phyloP scores from a whole-genome alignment of 106 monocot genomes.

The Cymbidium sinense region DNA sequence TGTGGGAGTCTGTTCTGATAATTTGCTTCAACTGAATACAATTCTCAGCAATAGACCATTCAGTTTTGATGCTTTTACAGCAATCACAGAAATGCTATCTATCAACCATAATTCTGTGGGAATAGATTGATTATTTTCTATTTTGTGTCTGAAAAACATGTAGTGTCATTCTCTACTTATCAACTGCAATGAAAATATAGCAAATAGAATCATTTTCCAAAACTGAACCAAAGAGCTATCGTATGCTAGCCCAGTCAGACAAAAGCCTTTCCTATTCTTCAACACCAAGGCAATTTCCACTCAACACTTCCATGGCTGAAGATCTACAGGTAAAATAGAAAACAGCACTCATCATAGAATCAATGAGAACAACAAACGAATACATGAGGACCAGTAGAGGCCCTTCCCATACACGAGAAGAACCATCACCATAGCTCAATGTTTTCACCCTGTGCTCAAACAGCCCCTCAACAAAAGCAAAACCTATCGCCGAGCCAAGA shows the following conservation, averaged over 20 bases:
- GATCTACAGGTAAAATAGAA: constrained; percentile 96
- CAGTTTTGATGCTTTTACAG: not conserved
- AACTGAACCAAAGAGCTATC: not conserved
- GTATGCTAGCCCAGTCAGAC: not conserved
- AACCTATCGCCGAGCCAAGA: constrained; percentile 62
- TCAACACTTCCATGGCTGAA: constrained; percentile 19
- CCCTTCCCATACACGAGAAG: constrained; percentile 82
- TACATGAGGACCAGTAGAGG: constrained; percentile 84
- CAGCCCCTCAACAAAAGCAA: constrained; percentile 80
- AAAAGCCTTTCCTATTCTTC: constrained; percentile 5
- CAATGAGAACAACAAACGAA: constrained; percentile 77
- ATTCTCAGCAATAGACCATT: constrained; percentile 1
- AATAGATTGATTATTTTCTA: not conserved
- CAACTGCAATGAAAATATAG: not conserved
- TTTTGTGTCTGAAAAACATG: not conserved
- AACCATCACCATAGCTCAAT: constrained; percentile 93
- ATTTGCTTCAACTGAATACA: not conserved
- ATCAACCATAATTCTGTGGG: not conserved
- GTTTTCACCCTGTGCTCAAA: constrained; percentile 98
- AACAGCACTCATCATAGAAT: constrained; percentile 92
- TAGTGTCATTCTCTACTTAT: not conserved
- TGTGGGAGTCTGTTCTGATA: not conserved
- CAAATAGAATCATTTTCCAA: not conserved
- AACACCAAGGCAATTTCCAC: not conserved
- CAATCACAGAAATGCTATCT: not conserved